Evolutionary conservation across 148 eudicot genomes (phyloP).

Genomic region (Spergularia bocconei): DNA sequence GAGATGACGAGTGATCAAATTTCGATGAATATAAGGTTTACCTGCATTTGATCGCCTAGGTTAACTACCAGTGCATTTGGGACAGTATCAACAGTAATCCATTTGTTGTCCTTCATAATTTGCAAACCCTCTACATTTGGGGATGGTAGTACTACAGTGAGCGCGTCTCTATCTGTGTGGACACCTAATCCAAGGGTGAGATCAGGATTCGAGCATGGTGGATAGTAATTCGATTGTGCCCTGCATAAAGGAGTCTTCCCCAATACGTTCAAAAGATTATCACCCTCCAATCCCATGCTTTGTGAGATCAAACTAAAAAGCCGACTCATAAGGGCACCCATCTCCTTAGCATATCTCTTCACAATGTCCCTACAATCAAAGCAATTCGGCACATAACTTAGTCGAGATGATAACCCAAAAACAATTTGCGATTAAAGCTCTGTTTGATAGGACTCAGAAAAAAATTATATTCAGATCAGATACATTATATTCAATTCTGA

Average conservation of each 20-base stretch:
- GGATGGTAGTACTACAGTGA: slow-evolving; percentile 40
- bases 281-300: slow-evolving; percentile 30
- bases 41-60: slow-evolving; percentile 44
- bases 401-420: not conserved
- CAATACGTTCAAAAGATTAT: slow-evolving; percentile 10
- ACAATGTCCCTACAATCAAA: slow-evolving; percentile 10
- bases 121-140: slow-evolving; percentile 42
- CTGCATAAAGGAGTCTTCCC: slow-evolving; percentile 25
- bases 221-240: slow-evolving; percentile 44
- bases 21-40: not conserved
- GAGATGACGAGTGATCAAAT: not conserved
- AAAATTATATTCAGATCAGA: too few relatives aligned
- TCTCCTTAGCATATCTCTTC: slow-evolving; percentile 26
- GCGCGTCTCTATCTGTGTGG: slow-evolving; percentile 49
- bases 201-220: slow-evolving; percentile 51
- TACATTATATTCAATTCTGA: too few relatives aligned
- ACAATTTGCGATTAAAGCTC: too few relatives aligned
- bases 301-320: slow-evolving; percentile 31
- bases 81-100: slow-evolving; percentile 43
- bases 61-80: slow-evolving; percentile 43
- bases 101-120: slow-evolving; percentile 28
- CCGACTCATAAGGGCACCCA: slow-evolving; percentile 20
- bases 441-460: too few relatives aligned
- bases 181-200: slow-evolving; percentile 43
- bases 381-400: not conserved